Base-by-base conservation (phyloP, 1,139 yeast species). In the Entelexis paramagnoliae region DNA sequence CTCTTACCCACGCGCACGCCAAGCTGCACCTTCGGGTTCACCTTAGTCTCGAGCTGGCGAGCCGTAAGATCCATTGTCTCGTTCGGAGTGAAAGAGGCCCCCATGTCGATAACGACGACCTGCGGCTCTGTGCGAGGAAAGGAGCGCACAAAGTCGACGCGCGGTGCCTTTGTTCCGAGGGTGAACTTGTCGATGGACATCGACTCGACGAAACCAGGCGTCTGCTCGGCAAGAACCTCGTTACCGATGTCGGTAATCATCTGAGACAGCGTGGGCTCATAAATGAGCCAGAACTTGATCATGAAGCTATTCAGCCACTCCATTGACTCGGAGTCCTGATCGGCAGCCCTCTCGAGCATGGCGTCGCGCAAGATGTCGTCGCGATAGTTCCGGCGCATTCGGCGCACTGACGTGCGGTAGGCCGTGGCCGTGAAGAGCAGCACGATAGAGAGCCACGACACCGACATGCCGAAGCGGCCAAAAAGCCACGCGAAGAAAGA, bases 81-180 rank as follows among this genome's bases (percentile, higher is more conserved):
- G 66, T 86, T 86, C n/a, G 98, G 98, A 40, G 87, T 83, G 69
- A 88, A 86, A 1, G 95, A 81, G 51, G 83, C 72, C 50, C 82
- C 81, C 95, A 95, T 91, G 72, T 91, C 95, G 96, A 93, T 88
- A 48, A 91, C 96, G 16, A 89, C 95, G 53, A 91, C 82, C 64
- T 89, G 96, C 56, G 84, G 85, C 30, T 80, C 82, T 22, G 96
- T 89, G 55, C 91, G 87, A 47, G 81, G 83, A 62, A 88, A 77
- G 2, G 96, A 86, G 64, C 91, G 85, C 26, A 89, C 96, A 57
- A 76, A 75, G 63, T 91, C 96, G 55, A 91, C 74, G 66, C 98
- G 78, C 35, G 95, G 95, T 11, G 98, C 96, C 68, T 91, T 91
- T 9, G 95, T 83, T 58, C 98, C 98, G 17, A 84, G 78, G 10